Evolutionary conservation across 108 stramenopile species (phyloP), one percentile per base, ranked within the genome.

Genomic region (Licmophora abbreviata): DNA sequence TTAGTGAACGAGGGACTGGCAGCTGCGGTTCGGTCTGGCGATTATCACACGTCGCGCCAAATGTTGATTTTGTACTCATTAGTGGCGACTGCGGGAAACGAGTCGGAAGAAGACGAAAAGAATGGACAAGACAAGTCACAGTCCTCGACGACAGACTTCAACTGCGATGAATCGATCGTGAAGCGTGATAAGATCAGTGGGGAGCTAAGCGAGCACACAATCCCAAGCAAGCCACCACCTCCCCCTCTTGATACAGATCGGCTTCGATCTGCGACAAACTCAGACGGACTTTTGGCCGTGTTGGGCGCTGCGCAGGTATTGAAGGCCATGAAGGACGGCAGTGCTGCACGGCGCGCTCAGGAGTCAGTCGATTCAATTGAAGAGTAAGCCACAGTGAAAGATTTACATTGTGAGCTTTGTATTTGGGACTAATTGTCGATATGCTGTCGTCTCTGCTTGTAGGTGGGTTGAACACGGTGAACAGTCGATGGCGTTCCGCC

Each of bases 211-310:
- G n/a, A 43, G 21, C 49, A 53, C 34, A 68, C 61, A n/a, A 48
- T 58, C n/a, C 40, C 50, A 24, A 47, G 61, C 33, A 67, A 76
- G 11, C 90, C 86, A 14, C 90, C 90, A 20, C 90, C 90, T 1
- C 90, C 90, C n/a, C 89, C 89, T 2, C 69, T 92, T 21, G 90
- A 92, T 57, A 92, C 90, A 21, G 90, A 92, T 65, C 63, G 90
- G 23, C 59, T 92, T 21, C 63, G 90, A 30, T 75, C 76, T 37
- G 90, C 90, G 11, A 92, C 90, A 2, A 92, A 92, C 53, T 84
- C 82, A 22, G 90, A 92, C 61, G 90, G 90, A 23, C 56, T 90
- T 6, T 66, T 94, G 52, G 77, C 84, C 34, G 86, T 90, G 3
- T 63, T 94, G 8, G 86, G 86, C 4, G 86, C 88, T 21, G 86